Evolutionary conservation across 1,139 yeast genomes (phyloP).

Genomic region (Kodamaea plutei): DNA sequence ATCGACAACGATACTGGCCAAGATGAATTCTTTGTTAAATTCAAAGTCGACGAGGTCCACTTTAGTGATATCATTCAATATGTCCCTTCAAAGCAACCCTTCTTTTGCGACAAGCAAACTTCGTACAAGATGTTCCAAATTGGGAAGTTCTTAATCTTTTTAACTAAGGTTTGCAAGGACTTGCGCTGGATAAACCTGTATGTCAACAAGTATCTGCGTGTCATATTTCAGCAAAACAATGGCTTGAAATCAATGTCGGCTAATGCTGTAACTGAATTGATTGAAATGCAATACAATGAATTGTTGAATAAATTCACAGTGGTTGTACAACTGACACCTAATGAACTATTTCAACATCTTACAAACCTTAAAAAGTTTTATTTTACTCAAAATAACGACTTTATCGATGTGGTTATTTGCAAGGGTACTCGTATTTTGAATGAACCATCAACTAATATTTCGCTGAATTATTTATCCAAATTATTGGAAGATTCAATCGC

Average conservation of each 20-base stretch:
- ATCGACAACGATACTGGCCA: constrained; percentile 53
- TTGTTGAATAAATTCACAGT: constrained; percentile 51
- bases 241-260: constrained; percentile 33
- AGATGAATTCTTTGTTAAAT: constrained; percentile 67
- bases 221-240: constrained; percentile 22
- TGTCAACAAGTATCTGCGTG: constrained; percentile 32
- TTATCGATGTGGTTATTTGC: constrained; percentile 59
- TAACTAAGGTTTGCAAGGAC: constrained; percentile 61
- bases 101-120: constrained; percentile 39
- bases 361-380: constrained; percentile 61
- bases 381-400: constrained; percentile 73
- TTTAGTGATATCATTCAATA: constrained; percentile 36
- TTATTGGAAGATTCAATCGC: constrained; percentile 64
- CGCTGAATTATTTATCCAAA: constrained; percentile 63
- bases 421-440: constrained; percentile 54
- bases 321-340: constrained; percentile 39
- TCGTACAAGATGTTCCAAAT: constrained; percentile 63
- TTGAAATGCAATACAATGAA: constrained; percentile 54
- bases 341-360: constrained; percentile 54
- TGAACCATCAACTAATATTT: constrained; percentile 58
- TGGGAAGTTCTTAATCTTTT: constrained; percentile 73
- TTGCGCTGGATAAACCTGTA: constrained; percentile 52
- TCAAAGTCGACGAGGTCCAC: constrained; percentile 25
- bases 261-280: constrained; percentile 26
- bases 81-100: constrained; percentile 49